Evolutionary conservation across 2,329 filamentous ascomycete genomes (phyloP).

Genomic region (Colletotrichum sojae): DNA sequence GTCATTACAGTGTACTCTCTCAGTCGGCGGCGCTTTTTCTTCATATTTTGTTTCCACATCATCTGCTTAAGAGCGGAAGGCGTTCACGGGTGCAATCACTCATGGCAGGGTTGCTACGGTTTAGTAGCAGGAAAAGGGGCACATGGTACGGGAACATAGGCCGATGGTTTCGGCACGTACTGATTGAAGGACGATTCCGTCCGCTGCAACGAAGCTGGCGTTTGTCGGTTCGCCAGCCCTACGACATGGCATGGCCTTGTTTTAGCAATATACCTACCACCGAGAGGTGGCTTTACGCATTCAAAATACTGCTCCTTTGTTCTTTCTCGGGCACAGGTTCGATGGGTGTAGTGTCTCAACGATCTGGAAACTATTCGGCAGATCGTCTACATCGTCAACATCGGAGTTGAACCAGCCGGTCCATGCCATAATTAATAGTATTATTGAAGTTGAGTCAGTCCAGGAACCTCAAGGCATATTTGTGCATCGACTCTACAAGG

Average conservation of each 20-base stretch:
- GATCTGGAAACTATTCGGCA: neutral
- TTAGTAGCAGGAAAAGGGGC: constrained; percentile 4
- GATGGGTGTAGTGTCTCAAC: too few species aligned
- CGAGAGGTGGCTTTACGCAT: neutral
- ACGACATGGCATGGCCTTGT: neutral
- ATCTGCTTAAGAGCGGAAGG: constrained; percentile 17
- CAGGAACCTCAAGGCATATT: too few species aligned
- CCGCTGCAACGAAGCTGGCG: constrained; percentile 20
- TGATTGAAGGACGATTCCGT: neutral
- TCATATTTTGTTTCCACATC: neutral
- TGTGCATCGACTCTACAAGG: neutral
- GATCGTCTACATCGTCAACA: too few species aligned
- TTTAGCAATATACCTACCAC: constrained; percentile 29
- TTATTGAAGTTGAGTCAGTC: too few species aligned
- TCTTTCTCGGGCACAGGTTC: neutral
- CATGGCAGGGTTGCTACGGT: constrained; percentile 1
- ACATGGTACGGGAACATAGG: constrained; percentile 3
- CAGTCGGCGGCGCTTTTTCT: neutral
- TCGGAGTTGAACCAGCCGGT: too few species aligned
- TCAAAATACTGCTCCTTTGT: neutral
- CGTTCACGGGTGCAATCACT: constrained; percentile 12
- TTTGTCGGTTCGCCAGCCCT: constrained; percentile 15
- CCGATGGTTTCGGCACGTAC: constrained; percentile 7
- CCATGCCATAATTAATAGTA: too few species aligned
- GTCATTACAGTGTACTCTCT: too few species aligned